Conservation (phyloP, 2,329 filamentous ascomycete genomes). For the Camillea tinctor region DNA sequence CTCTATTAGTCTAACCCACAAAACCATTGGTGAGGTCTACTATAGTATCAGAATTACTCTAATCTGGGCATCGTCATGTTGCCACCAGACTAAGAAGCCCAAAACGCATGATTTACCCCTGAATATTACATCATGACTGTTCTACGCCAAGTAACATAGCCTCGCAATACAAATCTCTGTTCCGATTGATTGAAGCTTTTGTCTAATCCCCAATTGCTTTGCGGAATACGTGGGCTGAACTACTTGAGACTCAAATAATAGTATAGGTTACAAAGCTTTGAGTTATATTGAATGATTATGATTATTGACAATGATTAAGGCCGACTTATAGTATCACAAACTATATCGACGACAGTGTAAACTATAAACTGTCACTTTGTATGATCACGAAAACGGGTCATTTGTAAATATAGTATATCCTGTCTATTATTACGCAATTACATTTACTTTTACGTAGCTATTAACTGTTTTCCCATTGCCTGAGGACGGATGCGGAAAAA, state of each 20-base stretch:
- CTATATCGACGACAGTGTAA: too few species aligned
- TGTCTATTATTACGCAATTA: not conserved
- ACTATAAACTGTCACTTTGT: not conserved
- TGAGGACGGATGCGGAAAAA: not conserved
- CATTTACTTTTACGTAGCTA: not conserved
- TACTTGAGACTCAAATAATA: too few species aligned
- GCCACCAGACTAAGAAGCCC: not conserved
- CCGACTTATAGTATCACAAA: too few species aligned
- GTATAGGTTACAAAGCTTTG: too few species aligned
- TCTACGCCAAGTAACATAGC: not conserved
- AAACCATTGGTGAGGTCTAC: not conserved
- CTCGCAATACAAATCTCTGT: too few species aligned
- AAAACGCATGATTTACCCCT: not conserved
- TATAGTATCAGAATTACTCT: not conserved
- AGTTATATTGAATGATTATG: too few species aligned
- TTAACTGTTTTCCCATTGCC: not conserved
- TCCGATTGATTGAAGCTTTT: too few species aligned
- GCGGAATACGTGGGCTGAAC: too few species aligned
- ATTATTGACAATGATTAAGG: too few species aligned
- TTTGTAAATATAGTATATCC: not conserved
- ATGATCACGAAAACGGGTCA: not conserved
- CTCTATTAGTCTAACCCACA: not conserved
- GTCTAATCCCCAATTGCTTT: too few species aligned
- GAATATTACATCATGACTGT: not conserved
- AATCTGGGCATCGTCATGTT: not conserved